Conservation (phyloP, 2,329 filamentous ascomycete genomes). For the Hypoxylon sp. region DNA sequence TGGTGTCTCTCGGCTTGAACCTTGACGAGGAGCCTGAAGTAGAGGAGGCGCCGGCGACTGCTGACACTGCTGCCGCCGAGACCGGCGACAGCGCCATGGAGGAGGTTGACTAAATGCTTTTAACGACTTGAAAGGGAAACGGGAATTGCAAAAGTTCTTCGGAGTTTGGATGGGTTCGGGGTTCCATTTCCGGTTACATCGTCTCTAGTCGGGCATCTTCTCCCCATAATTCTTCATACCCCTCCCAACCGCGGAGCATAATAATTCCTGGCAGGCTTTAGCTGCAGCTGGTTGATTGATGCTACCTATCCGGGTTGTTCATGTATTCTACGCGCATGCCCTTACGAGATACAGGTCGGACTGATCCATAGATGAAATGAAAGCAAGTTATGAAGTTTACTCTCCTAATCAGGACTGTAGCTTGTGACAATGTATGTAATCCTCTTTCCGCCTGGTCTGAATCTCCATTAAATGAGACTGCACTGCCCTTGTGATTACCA, state of each 20-base stretch:
- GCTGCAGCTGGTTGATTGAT: slow-evolving; percentile 33
- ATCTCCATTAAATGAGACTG: background rate
- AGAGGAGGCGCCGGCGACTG: slow-evolving; percentile 65
- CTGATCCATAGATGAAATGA: slow-evolving; percentile 51
- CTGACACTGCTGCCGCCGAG: slow-evolving; percentile 71
- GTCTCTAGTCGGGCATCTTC: slow-evolving; percentile 48
- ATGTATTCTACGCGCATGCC: slow-evolving; percentile 53
- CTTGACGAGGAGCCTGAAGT: slow-evolving; percentile 93
- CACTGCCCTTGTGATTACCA: background rate
- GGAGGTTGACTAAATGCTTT: slow-evolving; percentile 89
- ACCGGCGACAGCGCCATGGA: slow-evolving; percentile 97
- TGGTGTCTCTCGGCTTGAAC: slow-evolving; percentile 96
- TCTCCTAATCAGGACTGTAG: background rate
- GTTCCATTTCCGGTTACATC: slow-evolving; percentile 51
- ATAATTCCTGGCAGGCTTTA: slow-evolving; percentile 30
- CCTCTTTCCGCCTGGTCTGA: background rate
- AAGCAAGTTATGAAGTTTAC: slow-evolving; percentile 28
- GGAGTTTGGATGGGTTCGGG: slow-evolving; percentile 58
- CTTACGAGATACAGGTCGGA: slow-evolving; percentile 51
- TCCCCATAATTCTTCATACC: slow-evolving; percentile 51
- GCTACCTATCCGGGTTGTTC: slow-evolving; percentile 40
- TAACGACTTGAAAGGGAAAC: slow-evolving; percentile 45
- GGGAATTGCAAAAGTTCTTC: slow-evolving; percentile 57
- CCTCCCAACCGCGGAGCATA: slow-evolving; percentile 41
- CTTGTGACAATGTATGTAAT: background rate